A percentile compares a stretch with the other conserved stretches of the same genome.
phyloP scores from a whole-genome alignment of 2,329 filamentous ascomycete species.

The Corynespora cassiicola region DNA sequence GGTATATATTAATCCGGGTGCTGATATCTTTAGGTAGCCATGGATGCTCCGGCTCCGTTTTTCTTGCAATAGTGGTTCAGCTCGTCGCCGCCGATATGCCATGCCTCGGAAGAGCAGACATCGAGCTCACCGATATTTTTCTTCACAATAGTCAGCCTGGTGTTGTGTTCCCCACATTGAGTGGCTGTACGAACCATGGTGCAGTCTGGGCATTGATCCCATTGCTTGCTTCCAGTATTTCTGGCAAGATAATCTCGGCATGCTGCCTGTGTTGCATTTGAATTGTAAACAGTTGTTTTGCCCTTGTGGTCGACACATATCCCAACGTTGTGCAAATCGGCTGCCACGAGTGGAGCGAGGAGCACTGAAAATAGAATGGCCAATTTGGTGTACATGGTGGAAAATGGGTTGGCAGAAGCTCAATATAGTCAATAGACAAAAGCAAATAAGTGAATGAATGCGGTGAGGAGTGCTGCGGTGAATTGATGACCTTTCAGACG shows the following conservation, averaged over 20 bases:
- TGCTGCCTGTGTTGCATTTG: slow-evolving; percentile 24
- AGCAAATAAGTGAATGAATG: no score
- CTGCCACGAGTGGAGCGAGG: slow-evolving; percentile 20
- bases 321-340: slow-evolving; percentile 25
- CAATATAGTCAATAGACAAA: no score
- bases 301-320: slow-evolving; percentile 26
- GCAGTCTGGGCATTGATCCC: slow-evolving; percentile 38
- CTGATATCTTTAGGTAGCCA: no score
- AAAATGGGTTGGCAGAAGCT: no score
- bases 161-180: neutral
- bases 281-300: slow-evolving; percentile 27
- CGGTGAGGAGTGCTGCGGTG: no score
- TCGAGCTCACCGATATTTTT: slow-evolving; percentile 20
- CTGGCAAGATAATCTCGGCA: slow-evolving; percentile 26
- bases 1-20: no score
- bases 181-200: slow-evolving; percentile 23
- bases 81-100: slow-evolving; percentile 39
- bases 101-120: slow-evolving; percentile 25
- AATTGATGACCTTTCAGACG: no score
- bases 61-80: slow-evolving; percentile 32
- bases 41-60: slow-evolving; percentile 21
- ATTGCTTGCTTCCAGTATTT: slow-evolving; percentile 33
- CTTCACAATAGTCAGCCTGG: no score
- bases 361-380: slow-evolving; percentile 12
- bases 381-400: slow-evolving; percentile 28